Conservation (phyloP, 352 stramenopile species). For the Achlya hypogyna region DNA sequence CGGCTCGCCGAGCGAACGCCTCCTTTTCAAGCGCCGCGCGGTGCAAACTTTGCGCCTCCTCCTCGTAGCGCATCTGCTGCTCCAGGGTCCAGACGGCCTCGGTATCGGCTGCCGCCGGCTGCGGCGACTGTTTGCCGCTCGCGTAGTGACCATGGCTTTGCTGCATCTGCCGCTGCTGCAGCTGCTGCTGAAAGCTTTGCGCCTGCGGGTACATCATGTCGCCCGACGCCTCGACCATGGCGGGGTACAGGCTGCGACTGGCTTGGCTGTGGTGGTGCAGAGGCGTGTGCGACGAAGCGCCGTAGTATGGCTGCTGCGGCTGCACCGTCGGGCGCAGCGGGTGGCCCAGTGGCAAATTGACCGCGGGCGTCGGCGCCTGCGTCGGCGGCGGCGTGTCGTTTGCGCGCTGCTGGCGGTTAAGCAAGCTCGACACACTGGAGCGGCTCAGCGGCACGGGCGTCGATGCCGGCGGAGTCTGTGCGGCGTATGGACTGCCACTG, state of each 20-base stretch:
- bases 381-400: neutral
- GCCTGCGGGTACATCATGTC: neutral
- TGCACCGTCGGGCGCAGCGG: neutral
- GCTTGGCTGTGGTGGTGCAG: neutral
- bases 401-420: neutral
- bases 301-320: neutral
- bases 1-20: conserved; percentile 47
- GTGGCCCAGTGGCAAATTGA: neutral
- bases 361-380: neutral
- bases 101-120: neutral
- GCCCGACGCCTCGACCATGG: neutral
- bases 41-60: conserved; percentile 62
- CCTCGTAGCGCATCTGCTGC: conserved; percentile 59
- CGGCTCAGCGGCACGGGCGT: conserved; percentile 7
- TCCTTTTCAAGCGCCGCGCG: conserved; percentile 53
- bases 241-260: neutral
- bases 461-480: neutral
- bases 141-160: neutral
- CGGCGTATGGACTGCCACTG: conserved; percentile 5
- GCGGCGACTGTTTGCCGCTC: neutral
- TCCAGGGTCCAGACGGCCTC: conserved; percentile 67
- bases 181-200: neutral
- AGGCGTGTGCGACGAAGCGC: neutral
- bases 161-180: neutral
- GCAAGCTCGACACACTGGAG: conserved; percentile 6